Evolutionary conservation across 306 rosid genomes (phyloP), one percentile per base, ranked within the genome.

Genomic region (Cicer arietinum): DNA sequence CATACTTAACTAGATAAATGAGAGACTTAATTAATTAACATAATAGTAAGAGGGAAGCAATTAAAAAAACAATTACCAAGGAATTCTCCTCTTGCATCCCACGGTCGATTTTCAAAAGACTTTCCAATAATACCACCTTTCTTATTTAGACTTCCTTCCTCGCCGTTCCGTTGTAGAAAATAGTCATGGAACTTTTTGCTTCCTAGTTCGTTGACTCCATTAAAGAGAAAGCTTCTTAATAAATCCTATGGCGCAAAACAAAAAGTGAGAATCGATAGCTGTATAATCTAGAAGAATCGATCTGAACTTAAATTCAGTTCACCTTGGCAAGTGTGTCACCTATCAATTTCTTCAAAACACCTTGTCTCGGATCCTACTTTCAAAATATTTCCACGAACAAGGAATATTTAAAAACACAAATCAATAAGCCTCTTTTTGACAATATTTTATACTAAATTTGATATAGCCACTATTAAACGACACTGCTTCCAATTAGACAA

Each of bases 361-460:
- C 86, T 39, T 88, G 96, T 62, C 97, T 96, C 0, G 98, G 97
- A 83, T 93, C 96, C 98, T 93, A 74, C 50, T 77, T 84, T 70
- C 77, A 78, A 79, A 68, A 77, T 68, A 51, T 46, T 80, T 85
- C 65, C 75, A 17, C 35, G 40, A 63, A 60, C 20, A 7, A 2
- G 6, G n/a, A 6, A 35, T 35, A 13, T 35, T 35, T 3, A 7
- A 35, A 60, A 60, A 60, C 18, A 30, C 4, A 30, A 30, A 30
- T 30, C 35, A 30, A 30, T 30, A 30, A 30, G 35, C 35, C 35
- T 30, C 35, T 25, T 30, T 30, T 30, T 3, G 5, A 30, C 35
- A 30, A 30, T 5, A 30, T 30, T 30, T 30, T 30, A 3, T 30
- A 30, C 35, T 30, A 30, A 30, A 30, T 30, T 30, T 3, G 35